Percentiles rank a stretch among this genome's conserved stretches.
phyloP scores from a whole-genome alignment of 169 alveolate genomes.

The Cyclospora cayetanensis region DNA sequence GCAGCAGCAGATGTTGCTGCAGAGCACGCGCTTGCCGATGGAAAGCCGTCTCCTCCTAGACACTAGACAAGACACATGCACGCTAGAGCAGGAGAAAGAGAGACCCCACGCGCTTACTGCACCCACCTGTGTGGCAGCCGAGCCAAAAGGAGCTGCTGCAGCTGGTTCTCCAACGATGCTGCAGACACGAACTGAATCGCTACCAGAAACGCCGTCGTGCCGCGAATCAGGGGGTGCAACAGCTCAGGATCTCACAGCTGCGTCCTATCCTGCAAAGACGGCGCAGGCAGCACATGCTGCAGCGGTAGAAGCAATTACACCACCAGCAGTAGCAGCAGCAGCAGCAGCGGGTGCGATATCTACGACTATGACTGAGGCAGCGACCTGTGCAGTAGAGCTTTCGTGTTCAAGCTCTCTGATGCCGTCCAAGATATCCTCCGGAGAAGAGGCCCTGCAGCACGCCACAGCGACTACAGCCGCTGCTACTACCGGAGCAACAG shows the following conservation, averaged over 20 bases:
- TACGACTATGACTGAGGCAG: no score
- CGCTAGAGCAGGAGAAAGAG: no score
- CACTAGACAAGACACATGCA: no score
- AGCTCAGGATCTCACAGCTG: no score
- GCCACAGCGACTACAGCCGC: background rate
- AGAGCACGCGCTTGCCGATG: background rate
- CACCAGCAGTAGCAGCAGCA: background rate
- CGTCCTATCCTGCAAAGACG: no score
- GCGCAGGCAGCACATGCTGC: background rate
- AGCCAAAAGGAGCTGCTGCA: background rate
- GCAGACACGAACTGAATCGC: no score
- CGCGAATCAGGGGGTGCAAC: no score
- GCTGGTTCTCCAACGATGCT: no score
- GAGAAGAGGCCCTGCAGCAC: constrained; percentile 16
- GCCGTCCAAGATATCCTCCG: no score
- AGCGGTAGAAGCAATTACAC: background rate
- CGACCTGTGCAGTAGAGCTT: no score
- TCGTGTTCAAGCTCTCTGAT: no score
- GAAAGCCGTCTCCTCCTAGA: background rate
- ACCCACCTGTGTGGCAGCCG: background rate
- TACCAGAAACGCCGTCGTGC: no score
- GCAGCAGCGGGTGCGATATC: background rate
- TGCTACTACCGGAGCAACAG: constrained; percentile 21
- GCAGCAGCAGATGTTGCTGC: constrained; percentile 60
- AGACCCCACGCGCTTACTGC: background rate